These are phyloP conservation scores for Mycena epipterygia DNA, from an alignment of 768 basidiomycete genomes.

Conservation along the genomic window DNA sequence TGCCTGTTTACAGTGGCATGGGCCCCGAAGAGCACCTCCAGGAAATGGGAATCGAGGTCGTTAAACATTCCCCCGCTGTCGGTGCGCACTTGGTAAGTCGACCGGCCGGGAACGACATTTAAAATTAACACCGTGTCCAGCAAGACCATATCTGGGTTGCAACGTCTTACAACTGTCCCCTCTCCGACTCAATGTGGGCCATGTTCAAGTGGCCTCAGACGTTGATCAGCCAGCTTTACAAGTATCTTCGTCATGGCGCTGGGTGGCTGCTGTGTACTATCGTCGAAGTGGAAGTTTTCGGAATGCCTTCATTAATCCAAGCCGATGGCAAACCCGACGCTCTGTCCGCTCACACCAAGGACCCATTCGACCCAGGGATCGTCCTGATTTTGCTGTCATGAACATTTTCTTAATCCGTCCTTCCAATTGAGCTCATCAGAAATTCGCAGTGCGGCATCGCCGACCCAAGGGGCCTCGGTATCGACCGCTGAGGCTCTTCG, in stretches of 20 bases:
- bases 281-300: background rate
- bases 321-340: constrained; percentile 1
- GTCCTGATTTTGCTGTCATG: constrained; percentile 16
- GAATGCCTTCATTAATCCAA: constrained; percentile 4
- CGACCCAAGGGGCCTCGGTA: constrained; percentile 5
- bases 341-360: background rate
- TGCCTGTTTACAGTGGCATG: background rate
- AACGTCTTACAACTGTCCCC: background rate
- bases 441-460: constrained; percentile 14
- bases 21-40: constrained; percentile 19
- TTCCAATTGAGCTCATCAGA: background rate
- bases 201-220: background rate
- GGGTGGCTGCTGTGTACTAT: background rate
- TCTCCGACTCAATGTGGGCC: background rate
- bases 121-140: too few relatives aligned
- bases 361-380: background rate
- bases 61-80: constrained; percentile 2
- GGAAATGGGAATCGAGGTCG: constrained; percentile 13
- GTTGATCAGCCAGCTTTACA: background rate
- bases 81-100: constrained; percentile 24
- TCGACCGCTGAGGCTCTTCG: too few relatives aligned
- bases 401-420: background rate
- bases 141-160: background rate
- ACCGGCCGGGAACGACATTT: too few relatives aligned
- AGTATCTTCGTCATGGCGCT: background rate